Evolutionary conservation across 2,329 filamentous ascomycete species (phyloP).

Genomic region (Diplodia scrobiculata): DNA sequence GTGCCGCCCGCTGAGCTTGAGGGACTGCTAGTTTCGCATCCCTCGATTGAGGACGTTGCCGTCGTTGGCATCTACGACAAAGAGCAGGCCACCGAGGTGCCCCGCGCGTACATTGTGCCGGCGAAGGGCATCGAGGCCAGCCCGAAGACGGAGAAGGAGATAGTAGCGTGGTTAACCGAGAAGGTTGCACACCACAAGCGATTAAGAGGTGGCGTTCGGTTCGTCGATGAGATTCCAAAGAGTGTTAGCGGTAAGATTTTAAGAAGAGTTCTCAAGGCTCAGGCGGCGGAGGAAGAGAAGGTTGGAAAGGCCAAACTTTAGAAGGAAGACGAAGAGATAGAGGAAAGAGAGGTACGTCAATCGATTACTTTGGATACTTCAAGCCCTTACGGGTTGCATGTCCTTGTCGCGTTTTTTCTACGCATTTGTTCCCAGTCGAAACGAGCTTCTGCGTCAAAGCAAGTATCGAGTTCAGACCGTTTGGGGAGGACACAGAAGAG

Average conservation of each 20-base stretch:
- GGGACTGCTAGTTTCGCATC: conserved; percentile 48
- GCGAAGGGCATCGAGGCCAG: conserved; percentile 38
- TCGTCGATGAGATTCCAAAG: conserved; percentile 54
- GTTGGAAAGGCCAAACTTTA: conserved; percentile 50
- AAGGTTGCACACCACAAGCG: conserved; percentile 54
- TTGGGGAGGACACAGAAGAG: background rate
- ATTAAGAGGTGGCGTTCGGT: conserved; percentile 50
- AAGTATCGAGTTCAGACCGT: background rate
- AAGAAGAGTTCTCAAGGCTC: conserved; percentile 49
- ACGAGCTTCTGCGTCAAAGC: background rate
- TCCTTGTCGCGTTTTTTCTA: background rate
- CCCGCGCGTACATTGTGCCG: conserved; percentile 45
- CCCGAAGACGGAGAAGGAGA: conserved; percentile 43
- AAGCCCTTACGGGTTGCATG: background rate
- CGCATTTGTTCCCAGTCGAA: background rate
- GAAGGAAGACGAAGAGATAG: background rate
- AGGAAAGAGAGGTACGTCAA: conserved; percentile 7
- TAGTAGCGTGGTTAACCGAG: conserved; percentile 47
- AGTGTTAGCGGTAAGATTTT: conserved; percentile 53
- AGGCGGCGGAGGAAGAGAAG: conserved; percentile 46
- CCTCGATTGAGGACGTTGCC: conserved; percentile 49
- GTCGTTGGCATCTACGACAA: conserved; percentile 52
- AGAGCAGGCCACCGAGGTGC: conserved; percentile 51
- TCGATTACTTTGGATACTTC: background rate
- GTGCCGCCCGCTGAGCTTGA: conserved; percentile 54